Conservation (phyloP, 805 yeast species). For the Schizosaccharomyces osmophilus region DNA sequence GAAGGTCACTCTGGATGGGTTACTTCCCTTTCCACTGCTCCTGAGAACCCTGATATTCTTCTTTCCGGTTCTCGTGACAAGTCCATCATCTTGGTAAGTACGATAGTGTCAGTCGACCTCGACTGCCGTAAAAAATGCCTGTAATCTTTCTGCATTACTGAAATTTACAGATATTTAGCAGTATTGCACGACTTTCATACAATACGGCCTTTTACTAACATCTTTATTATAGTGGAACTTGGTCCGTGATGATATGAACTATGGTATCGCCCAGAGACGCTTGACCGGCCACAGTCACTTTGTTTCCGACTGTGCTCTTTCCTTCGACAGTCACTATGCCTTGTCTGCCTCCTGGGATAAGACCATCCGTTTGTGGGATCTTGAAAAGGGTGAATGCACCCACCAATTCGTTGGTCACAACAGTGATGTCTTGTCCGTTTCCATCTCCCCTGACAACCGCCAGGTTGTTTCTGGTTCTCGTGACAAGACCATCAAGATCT, state of each 20-base stretch:
- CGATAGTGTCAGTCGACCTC: neutral
- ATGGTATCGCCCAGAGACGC: conserved; percentile 95
- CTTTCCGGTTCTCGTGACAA: conserved; percentile 98
- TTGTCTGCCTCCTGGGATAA: conserved; percentile 98
- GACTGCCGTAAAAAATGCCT: neutral
- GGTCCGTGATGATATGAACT: conserved; percentile 81
- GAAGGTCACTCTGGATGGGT: conserved; percentile 74
- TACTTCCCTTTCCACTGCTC: conserved; percentile 92
- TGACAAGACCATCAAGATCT: conserved; percentile 95
- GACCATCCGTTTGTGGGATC: conserved; percentile 96
- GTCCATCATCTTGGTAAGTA: conserved; percentile 39
- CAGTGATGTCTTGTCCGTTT: conserved; percentile 89
- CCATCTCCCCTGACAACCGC: conserved; percentile 88
- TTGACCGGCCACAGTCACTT: conserved; percentile 98
- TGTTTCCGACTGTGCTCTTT: conserved; percentile 89
- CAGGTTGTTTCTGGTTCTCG: conserved; percentile 97
- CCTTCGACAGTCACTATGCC: conserved; percentile 94
- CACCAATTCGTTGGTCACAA: conserved; percentile 95
- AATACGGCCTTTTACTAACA: neutral
- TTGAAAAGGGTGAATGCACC: conserved; percentile 78
- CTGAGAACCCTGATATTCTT: conserved; percentile 91
- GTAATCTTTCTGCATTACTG: too few relatives aligned
- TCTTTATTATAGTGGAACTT: conserved; percentile 1
- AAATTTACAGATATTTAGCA: neutral
- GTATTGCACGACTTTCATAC: neutral